These are phyloP conservation scores for Mrakia frigida DNA, from an alignment of 768 basidiomycete genomes.

Conservation along the genomic window DNA sequence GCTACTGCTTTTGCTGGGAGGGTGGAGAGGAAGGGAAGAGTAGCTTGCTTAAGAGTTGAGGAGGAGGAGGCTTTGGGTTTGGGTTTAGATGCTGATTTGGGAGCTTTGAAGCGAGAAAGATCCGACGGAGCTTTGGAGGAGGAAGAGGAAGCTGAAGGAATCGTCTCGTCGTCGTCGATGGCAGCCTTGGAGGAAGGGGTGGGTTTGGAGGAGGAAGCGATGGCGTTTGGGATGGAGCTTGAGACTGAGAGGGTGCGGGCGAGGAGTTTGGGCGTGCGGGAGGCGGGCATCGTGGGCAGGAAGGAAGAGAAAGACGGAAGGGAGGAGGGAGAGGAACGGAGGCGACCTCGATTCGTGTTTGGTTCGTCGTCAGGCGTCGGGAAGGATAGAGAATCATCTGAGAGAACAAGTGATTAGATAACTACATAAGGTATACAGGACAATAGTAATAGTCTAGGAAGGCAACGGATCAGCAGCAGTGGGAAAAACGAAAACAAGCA, in stretches of 20 bases:
- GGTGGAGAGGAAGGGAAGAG: constrained; percentile 11
- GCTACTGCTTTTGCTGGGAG: neutral
- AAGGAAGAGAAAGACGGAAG: neutral
- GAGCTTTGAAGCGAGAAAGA: neutral
- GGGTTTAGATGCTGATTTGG: neutral
- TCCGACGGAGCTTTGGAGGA: neutral
- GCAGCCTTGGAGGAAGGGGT: no score
- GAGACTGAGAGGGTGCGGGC: neutral
- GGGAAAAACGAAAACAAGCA: no score
- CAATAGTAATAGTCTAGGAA: no score
- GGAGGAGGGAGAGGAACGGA: neutral
- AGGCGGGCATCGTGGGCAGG: neutral
- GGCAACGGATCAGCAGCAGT: no score
- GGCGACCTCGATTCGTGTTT: neutral
- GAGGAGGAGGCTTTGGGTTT: neutral
- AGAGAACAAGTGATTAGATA: no score
- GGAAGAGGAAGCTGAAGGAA: neutral
- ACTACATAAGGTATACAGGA: no score
- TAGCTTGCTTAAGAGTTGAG: constrained; percentile 16
- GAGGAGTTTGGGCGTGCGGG: neutral
- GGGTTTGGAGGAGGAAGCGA: neutral
- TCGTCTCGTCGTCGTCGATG: no score
- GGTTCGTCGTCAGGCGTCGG: no score
- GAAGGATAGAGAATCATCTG: no score
- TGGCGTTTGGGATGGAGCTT: neutral